Evolutionary conservation across 306 rosid genomes (phyloP), one percentile per base, ranked within the genome.

Genomic region (Neltuma alba): DNA sequence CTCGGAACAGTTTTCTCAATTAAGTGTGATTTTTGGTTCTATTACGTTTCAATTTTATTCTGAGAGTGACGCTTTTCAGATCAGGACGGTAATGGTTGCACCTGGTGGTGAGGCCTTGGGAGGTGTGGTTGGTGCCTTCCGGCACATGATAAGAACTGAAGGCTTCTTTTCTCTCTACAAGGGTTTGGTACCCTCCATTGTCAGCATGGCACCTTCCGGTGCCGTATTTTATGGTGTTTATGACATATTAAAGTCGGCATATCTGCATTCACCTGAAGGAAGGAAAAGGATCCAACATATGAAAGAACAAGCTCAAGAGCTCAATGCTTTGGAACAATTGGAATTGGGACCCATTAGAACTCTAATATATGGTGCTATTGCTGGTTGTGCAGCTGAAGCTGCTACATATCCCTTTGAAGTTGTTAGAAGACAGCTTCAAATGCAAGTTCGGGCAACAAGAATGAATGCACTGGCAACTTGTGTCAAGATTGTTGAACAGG

Each of bases 121-220:
- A 64, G 99, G 97, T 58, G 91, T 96, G 47, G 79, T 96, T 55
- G 97, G 97, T 77, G 92, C 91, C 77, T 93, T 93, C 83, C 83
- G 77, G 68, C 89, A 95, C 85, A 86, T 93, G 97, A 87, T 96
- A 80, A 93, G 72, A 83, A 91, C 96, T 7, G 99, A 95, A 90
- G 99, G 99, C 76, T 85, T 93, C 76, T 89, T 95, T 85, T 89
- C 97, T 69, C 96, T 93, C 81, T 93, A 93, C 83, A 95, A 90
- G 89, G 99, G 99, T 72, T 84, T 95, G 83, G 90, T 89, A 33
- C 99, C 99, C 76, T 95, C 99, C 70, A 82, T 95, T 77, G 70
- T 93, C 55, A 93, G 99, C 82, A 93, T 95, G 99, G 98, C 98
- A 61, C 99, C 99, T 76, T 86, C 99, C 58, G 97, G 98, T 73